Base-by-base conservation (phyloP, 1,284 basidiomycete species). In the Retiboletus fuscus region DNA sequence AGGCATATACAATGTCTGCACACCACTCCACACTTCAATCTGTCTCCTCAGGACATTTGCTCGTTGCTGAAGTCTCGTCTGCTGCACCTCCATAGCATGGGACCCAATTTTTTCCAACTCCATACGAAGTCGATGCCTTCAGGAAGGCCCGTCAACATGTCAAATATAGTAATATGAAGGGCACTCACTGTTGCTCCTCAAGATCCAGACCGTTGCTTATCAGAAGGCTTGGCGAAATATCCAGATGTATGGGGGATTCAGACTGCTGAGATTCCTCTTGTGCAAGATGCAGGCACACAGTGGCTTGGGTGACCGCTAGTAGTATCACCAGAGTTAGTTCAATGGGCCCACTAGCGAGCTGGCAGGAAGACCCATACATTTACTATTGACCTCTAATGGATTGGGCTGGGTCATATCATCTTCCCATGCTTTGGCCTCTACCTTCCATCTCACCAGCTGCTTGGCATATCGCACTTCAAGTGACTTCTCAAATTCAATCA, bases 1-100 rank as follows among this genome's bases (percentile, higher is more conserved):
- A 11, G 69, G 69, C 20, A 76, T 70, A 30, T 76, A 76, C 22
- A 76, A 6, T 2, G 15, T 20, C 30, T 76, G 75, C 5, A 76
- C 63, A n/a, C 4, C 20, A 1, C 22, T 26, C 72, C 75, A 76
- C 1, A 16, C 60, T n/a, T 67, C 41, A 5, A 67, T n/a, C 13
- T 4, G 16, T 18, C 26, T 30, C 47, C 41, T 66, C 10, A 69
- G 67, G 10, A 13, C n/a, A 30, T 74, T 76, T 1, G 11, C 51
- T 2, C 43, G 7, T 18, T 69, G 47, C 6, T 66, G 69, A 5
- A 72, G 4, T 46, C 58, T 70, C 15, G 61, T 15, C 10, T 57
- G 28, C 39, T 76, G 72, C 7, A 51, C n/a, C 12, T 74, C 66
- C 2, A 64, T 76, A 1, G 64, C 66, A 34, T 68, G 64, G 2